Percentiles rank a stretch among this genome's conserved stretches.
phyloP scores from a whole-genome alignment of 192 early-diverging fungal species.

The Backusella circina region DNA sequence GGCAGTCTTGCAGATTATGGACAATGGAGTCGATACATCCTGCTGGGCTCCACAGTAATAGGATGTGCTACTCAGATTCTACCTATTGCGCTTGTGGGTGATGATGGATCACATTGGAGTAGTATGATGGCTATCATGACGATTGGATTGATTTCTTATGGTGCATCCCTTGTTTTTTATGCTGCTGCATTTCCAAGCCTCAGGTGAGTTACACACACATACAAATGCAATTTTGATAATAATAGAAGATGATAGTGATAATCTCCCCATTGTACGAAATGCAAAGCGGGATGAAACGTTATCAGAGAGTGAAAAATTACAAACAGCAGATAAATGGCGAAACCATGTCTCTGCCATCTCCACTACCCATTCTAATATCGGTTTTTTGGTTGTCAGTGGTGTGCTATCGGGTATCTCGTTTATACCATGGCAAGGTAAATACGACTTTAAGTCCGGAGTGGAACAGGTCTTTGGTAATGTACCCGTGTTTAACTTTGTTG shows the following conservation, averaged over 20 bases:
- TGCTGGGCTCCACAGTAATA: conserved; percentile 20
- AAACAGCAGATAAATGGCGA: conserved; percentile 19
- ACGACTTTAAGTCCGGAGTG: background rate
- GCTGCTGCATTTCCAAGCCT: conserved; percentile 12
- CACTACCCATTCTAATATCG: conserved; percentile 43
- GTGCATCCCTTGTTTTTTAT: conserved; percentile 25
- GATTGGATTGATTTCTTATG: conserved; percentile 17
- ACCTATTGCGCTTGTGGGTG: background rate
- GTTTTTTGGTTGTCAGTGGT: conserved; percentile 32
- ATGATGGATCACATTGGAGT: background rate
- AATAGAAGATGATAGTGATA: background rate
- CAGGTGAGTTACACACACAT: background rate
- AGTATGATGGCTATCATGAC: conserved; percentile 17
- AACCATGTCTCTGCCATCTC: conserved; percentile 44
- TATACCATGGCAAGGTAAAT: conserved; percentile 7
- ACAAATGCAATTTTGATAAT: background rate
- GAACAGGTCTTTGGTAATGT: conserved; percentile 22
- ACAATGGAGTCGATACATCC: conserved; percentile 7
- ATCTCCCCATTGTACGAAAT: conserved; percentile 17
- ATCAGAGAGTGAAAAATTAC: conserved; percentile 8
- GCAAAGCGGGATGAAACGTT: conserved; percentile 8
- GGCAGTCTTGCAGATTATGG: conserved; percentile 31
- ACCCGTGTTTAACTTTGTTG: conserved; percentile 7
- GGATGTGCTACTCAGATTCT: conserved; percentile 23
- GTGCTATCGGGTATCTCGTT: background rate